Evolutionary conservation across 2,329 filamentous ascomycete genomes (phyloP).

Genomic region (Venturia pyrina): DNA sequence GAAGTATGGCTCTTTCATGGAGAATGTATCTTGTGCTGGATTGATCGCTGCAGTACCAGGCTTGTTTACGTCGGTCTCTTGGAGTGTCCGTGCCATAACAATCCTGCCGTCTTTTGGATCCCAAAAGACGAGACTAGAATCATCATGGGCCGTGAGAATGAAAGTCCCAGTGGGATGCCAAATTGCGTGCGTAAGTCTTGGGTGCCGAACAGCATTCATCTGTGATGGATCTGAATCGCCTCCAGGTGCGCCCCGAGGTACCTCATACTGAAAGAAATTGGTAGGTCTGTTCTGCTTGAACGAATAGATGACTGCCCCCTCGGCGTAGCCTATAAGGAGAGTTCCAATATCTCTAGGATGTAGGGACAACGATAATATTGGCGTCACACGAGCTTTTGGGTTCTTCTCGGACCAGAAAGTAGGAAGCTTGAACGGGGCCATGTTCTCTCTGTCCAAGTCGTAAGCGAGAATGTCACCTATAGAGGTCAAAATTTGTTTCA

Average conservation of each 20-base stretch:
- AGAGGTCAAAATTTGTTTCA: background rate
- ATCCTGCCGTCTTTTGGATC: slow-evolving; percentile 81
- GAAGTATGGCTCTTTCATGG: slow-evolving; percentile 62
- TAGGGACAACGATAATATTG: slow-evolving; percentile 68
- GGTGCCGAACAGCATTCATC: slow-evolving; percentile 54
- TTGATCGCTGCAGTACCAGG: slow-evolving; percentile 40
- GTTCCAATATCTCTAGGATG: slow-evolving; percentile 90
- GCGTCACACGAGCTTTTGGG: slow-evolving; percentile 52
- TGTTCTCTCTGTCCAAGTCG: slow-evolving; percentile 71
- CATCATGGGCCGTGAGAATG: slow-evolving; percentile 76
- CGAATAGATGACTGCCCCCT: slow-evolving; percentile 82
- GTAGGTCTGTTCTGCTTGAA: slow-evolving; percentile 81
- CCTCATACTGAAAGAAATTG: slow-evolving; percentile 72
- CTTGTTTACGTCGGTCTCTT: slow-evolving; percentile 63
- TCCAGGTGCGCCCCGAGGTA: slow-evolving; percentile 77
- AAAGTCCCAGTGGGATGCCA: slow-evolving; percentile 97
- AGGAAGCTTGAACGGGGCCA: slow-evolving; percentile 71
- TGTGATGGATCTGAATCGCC: slow-evolving; percentile 56
- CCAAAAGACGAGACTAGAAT: slow-evolving; percentile 89
- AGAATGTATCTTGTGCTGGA: slow-evolving; percentile 40
- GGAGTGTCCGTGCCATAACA: slow-evolving; percentile 71
- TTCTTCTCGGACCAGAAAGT: slow-evolving; percentile 77
- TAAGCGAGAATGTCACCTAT: slow-evolving; percentile 77
- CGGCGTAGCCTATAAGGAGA: slow-evolving; percentile 78
- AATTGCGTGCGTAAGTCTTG: slow-evolving; percentile 68